Conservation (phyloP, 345 rosid genomes). For the Psidium friedrichsthalianum region DNA sequence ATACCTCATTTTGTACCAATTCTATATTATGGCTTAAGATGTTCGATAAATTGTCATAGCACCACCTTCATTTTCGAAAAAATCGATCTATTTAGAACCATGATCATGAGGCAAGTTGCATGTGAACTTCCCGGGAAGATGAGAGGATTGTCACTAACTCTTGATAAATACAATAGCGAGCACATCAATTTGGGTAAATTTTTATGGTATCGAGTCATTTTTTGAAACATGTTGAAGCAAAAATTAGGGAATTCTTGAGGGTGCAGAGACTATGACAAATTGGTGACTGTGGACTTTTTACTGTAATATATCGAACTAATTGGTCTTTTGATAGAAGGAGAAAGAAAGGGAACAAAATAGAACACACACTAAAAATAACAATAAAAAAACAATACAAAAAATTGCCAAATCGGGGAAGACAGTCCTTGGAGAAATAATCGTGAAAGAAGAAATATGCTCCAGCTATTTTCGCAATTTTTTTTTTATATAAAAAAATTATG, state of each 20-base stretch:
- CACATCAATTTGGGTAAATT: not conserved
- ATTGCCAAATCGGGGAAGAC: not conserved
- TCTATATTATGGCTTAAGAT: too few species aligned
- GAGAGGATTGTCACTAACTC: not conserved
- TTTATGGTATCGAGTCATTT: rapidly evolving
- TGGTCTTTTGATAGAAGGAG: not conserved
- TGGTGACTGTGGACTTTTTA: too few species aligned
- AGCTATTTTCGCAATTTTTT: not conserved
- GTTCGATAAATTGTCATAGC: not conserved
- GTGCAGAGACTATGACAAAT: too few species aligned
- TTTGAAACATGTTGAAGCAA: rapidly evolving
- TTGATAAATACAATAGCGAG: not conserved
- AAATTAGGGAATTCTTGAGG: not conserved
- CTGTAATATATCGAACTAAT: too few species aligned
- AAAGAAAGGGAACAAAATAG: not conserved
- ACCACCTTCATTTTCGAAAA: too few species aligned
- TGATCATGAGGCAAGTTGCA: too few species aligned
- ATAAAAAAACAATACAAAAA: not conserved
- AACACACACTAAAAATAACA: not conserved
- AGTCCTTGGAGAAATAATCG: not conserved
- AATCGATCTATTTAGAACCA: too few species aligned
- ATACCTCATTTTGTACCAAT: not conserved
- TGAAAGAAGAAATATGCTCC: not conserved
- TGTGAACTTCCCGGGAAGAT: too few species aligned
- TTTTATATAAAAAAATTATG: not conserved